Evolutionary conservation across 495 filamentous ascomycete species (phyloP).

Genomic region (Hypoxylon fragiforme): DNA sequence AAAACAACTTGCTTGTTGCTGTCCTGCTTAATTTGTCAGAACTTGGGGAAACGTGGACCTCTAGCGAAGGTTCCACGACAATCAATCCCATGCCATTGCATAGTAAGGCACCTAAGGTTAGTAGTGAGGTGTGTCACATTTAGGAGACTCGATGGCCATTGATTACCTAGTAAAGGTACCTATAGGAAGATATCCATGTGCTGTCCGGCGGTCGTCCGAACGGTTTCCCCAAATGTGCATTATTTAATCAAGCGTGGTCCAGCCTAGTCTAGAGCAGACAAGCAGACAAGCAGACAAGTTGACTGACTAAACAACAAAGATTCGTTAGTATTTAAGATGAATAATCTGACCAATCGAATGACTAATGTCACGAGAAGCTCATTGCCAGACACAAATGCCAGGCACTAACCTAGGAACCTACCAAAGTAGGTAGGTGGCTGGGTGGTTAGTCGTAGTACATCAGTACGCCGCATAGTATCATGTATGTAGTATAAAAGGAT

Average conservation of each 20-base stretch:
- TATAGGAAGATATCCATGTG: constrained; percentile 5
- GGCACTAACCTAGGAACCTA: no score
- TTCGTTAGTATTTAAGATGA: constrained; percentile 12
- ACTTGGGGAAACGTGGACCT: constrained; percentile 1
- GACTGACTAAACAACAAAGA: background rate
- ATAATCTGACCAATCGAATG: constrained; percentile 15
- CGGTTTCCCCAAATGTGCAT: constrained; percentile 15
- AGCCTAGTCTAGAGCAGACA: no score
- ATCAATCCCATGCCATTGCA: constrained; percentile 2
- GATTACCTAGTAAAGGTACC: background rate
- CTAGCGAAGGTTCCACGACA: background rate
- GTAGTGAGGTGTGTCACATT: constrained; percentile 20
- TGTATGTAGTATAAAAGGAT: no score
- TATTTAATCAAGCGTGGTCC: no score
- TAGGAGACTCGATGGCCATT: background rate
- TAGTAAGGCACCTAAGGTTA: no score
- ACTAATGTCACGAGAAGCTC: no score
- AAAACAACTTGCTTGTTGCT: background rate
- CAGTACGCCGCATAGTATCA: no score
- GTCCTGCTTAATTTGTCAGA: constrained; percentile 24
- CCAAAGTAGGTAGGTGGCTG: no score
- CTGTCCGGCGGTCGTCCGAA: constrained; percentile 28
- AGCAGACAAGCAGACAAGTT: no score
- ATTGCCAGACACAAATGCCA: no score
- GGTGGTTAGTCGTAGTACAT: no score